Conservation (phyloP, 2,329 filamentous ascomycete genomes). For the Colletotrichum spaethianum region DNA sequence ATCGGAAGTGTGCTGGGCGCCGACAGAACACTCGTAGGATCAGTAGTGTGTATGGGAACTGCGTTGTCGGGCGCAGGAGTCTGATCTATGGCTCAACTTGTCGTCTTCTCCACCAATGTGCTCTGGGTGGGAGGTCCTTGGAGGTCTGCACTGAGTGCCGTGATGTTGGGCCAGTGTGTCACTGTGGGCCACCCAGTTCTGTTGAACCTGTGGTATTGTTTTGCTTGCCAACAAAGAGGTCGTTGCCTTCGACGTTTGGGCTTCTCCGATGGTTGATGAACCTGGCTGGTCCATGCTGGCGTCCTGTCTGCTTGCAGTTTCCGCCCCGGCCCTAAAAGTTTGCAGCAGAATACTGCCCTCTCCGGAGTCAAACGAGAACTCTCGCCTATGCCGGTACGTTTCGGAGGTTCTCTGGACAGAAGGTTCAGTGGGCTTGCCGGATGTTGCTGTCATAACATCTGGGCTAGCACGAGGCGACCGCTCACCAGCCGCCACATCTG, state of each 20-base stretch:
- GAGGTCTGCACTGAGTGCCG: neutral
- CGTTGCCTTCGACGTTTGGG: neutral
- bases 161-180: neutral
- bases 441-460: neutral
- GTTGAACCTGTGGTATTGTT: neutral
- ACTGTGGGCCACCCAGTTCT: neutral
- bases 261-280: neutral
- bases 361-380: constrained; percentile 49
- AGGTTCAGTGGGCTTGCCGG: neutral
- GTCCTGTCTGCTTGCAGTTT: neutral
- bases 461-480: neutral
- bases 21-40: neutral
- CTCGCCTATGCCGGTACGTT: constrained; percentile 42
- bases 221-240: neutral
- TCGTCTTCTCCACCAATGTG: neutral
- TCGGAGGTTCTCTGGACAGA: neutral
- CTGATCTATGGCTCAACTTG: neutral
- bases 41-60: neutral
- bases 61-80: too few relatives aligned
- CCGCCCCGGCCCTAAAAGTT: neutral
- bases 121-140: neutral
- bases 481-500: neutral
- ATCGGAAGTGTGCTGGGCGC: neutral
- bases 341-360: constrained; percentile 42
- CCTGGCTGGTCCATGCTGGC: too few relatives aligned